These are phyloP conservation scores for Boletus speciosus DNA, from an alignment of 768 basidiomycete genomes.

Conservation along the genomic window DNA sequence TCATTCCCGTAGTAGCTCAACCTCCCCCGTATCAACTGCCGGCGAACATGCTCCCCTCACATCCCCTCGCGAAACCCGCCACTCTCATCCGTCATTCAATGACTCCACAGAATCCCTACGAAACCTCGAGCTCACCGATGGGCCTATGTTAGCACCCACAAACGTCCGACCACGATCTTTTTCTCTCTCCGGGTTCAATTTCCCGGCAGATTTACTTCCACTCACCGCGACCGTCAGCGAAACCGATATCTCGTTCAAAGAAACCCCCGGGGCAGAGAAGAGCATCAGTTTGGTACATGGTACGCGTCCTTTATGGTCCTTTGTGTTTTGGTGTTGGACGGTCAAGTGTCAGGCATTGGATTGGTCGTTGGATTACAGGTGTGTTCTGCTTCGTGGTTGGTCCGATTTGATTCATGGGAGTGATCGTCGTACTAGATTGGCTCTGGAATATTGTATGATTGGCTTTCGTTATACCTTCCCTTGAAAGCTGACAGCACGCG, in stretches of 20 bases:
- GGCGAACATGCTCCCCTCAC: conserved; percentile 11
- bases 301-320: conserved; percentile 30
- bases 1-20: conserved; percentile 14
- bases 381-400: background rate
- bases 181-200: conserved; percentile 75
- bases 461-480: background rate
- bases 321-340: conserved; percentile 2
- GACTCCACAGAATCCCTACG: conserved; percentile 76
- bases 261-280: conserved; percentile 62
- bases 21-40: conserved; percentile 11
- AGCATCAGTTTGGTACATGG: conserved; percentile 76
- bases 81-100: conserved; percentile 8
- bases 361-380: conserved; percentile 82
- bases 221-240: conserved; percentile 76
- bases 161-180: conserved; percentile 49
- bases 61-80: background rate
- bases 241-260: conserved; percentile 47
- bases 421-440: conserved; percentile 55
- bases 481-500: background rate
- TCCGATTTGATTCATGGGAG: background rate
- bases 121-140: conserved; percentile 74
- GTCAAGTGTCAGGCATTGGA: conserved; percentile 60
- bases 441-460: conserved; percentile 87
- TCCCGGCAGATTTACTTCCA: conserved; percentile 73
- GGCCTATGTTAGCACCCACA: conserved; percentile 37